Conservation (phyloP, 805 yeast genomes). For the Wickerhamomyces queroliae region DNA sequence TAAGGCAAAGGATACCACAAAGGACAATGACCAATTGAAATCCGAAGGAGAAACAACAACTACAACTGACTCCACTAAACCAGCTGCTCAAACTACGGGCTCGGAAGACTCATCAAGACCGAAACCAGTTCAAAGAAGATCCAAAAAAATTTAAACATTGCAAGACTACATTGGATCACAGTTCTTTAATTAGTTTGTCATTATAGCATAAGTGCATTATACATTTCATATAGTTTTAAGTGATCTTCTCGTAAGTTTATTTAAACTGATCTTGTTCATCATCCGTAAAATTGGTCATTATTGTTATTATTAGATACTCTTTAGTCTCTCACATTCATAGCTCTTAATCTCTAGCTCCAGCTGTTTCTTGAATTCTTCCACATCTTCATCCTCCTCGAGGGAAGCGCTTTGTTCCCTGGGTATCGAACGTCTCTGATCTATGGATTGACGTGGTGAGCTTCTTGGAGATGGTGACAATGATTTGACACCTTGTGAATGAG, state of each 20-base stretch:
- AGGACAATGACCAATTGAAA: slow-evolving; percentile 9
- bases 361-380: slow-evolving; percentile 17
- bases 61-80: background rate
- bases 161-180: background rate
- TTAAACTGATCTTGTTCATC: too few species aligned
- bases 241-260: background rate
- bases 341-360: slow-evolving; percentile 16
- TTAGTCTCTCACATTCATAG: slow-evolving; percentile 16
- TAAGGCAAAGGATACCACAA: slow-evolving; percentile 27
- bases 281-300: background rate
- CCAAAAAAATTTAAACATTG: slow-evolving; percentile 2
- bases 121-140: slow-evolving; percentile 1
- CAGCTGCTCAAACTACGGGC: background rate
- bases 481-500: background rate
- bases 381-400: slow-evolving; percentile 14
- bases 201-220: background rate
- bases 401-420: background rate
- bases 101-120: background rate
- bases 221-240: background rate
- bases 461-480: background rate
- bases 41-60: slow-evolving; percentile 1
- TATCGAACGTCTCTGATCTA: background rate
- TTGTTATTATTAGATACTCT: background rate
- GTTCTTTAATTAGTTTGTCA: background rate
- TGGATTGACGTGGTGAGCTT: background rate